These are phyloP conservation scores for Diaporthe batatas DNA, from an alignment of 2,329 filamentous ascomycete species.

Conservation along the genomic window DNA sequence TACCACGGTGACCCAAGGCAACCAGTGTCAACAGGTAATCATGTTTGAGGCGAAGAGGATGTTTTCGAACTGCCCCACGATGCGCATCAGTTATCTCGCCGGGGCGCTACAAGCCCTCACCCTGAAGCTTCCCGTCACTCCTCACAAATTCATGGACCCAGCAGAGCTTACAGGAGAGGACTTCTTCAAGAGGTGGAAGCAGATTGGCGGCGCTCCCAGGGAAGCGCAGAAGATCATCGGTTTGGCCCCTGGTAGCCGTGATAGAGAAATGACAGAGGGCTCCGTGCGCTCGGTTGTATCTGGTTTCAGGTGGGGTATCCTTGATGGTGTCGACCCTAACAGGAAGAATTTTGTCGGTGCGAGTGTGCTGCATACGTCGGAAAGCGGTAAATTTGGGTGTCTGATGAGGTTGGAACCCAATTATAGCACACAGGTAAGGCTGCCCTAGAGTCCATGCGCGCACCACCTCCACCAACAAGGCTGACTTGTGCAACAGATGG, in stretches of 20 bases:
- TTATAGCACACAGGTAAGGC: slow-evolving; percentile 85
- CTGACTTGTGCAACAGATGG: slow-evolving; percentile 76
- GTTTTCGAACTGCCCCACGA: slow-evolving; percentile 88
- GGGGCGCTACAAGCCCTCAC: slow-evolving; percentile 94
- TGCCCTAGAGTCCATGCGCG: not conserved
- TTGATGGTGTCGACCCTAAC: slow-evolving; percentile 91
- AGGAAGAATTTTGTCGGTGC: slow-evolving; percentile 93
- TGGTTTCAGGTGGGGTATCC: slow-evolving; percentile 90
- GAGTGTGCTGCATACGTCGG: slow-evolving; percentile 84
- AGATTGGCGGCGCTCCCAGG: slow-evolving; percentile 89
- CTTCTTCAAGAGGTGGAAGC: slow-evolving; percentile 99
- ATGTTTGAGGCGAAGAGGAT: slow-evolving; percentile 90
- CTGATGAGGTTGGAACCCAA: slow-evolving; percentile 95
- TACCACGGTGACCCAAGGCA: slow-evolving; percentile 78
- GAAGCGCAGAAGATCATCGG: slow-evolving; percentile 92
- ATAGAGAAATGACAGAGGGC: slow-evolving; percentile 75
- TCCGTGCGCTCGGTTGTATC: slow-evolving; percentile 81
- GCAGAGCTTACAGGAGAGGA: slow-evolving; percentile 89
- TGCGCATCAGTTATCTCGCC: slow-evolving; percentile 93
- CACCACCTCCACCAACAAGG: not conserved
- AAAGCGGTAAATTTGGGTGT: slow-evolving; percentile 93
- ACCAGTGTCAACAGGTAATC: slow-evolving; percentile 91
- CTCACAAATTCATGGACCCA: slow-evolving; percentile 97
- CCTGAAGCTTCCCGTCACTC: slow-evolving; percentile 86
- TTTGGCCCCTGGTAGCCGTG: slow-evolving; percentile 66